Percentiles rank a stretch among this genome's conserved stretches.
phyloP scores from a whole-genome alignment of 352 stramenopile genomes.

The Globisporangium nagaii region DNA sequence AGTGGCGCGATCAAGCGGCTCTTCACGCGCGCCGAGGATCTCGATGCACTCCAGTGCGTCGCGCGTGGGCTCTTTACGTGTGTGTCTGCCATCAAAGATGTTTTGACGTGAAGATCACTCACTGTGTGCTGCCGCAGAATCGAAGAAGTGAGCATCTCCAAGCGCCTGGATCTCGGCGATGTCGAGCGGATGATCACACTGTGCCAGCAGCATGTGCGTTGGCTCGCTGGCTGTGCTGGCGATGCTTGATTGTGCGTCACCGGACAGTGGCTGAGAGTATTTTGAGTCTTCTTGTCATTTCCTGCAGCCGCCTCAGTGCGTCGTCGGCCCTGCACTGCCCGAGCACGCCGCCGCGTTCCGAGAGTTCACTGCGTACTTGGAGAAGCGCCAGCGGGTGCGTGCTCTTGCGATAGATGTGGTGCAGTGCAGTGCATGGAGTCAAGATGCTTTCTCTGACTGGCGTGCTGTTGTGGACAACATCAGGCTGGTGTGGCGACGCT shows the following conservation, averaged over 20 bases:
- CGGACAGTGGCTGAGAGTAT: neutral
- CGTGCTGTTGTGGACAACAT: no score
- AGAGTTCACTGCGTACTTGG: slow-evolving; percentile 46
- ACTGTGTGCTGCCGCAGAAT: slow-evolving; percentile 19
- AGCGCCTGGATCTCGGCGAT: slow-evolving; percentile 50
- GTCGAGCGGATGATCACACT: slow-evolving; percentile 51
- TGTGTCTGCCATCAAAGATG: neutral
- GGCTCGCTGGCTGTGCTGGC: neutral
- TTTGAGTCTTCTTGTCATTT: neutral
- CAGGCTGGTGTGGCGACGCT: slow-evolving; percentile 62
- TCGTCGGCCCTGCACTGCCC: slow-evolving; percentile 24
- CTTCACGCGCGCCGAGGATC: slow-evolving; percentile 23
- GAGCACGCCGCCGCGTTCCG: slow-evolving; percentile 28
- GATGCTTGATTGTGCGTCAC: no score
- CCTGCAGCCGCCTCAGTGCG: slow-evolving; percentile 45
- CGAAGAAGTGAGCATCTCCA: slow-evolving; percentile 40
- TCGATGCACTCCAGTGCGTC: slow-evolving; percentile 44
- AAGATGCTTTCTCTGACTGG: neutral
- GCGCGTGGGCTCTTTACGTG: slow-evolving; percentile 6
- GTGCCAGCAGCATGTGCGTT: slow-evolving; percentile 41
- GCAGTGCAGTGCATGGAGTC: no score
- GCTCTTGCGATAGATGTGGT: slow-evolving; percentile 1
- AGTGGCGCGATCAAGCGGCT: slow-evolving; percentile 10
- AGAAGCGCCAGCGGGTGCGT: slow-evolving; percentile 42
- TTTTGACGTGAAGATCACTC: neutral